These are phyloP conservation scores for Komagataella mondaviorum DNA, from an alignment of 805 yeast genomes.

Conservation along the genomic window DNA sequence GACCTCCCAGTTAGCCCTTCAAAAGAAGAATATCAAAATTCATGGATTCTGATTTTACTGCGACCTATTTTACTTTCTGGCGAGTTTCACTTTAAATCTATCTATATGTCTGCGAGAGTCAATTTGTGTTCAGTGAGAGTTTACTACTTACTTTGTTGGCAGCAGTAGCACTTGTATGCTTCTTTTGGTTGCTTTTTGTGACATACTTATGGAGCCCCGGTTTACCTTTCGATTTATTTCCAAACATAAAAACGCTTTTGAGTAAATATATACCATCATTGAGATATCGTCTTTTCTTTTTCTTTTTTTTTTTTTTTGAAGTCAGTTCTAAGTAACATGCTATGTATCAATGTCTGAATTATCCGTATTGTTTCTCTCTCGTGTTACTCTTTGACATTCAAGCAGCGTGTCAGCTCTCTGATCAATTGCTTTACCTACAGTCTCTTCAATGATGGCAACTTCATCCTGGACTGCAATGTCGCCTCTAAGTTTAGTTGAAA, in stretches of 20 bases:
- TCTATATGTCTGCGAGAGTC: not conserved
- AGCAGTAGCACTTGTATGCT: not conserved
- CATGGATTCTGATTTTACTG: slow-evolving; percentile 70
- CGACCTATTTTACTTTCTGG: not conserved
- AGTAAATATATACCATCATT: not conserved
- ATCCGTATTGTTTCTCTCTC: not conserved
- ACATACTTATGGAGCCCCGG: not conserved
- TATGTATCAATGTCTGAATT: not conserved
- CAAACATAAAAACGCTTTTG: not conserved
- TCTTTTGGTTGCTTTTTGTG: not conserved
- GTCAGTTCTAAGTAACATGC: not conserved
- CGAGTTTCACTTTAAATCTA: not conserved
- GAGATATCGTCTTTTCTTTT: not conserved
- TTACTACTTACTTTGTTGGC: not conserved
- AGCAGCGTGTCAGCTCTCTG: not conserved
- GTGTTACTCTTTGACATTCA: not conserved
- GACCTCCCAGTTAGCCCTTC: slow-evolving; percentile 73
- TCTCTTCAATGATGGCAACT: not conserved
- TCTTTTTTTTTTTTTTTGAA: no score
- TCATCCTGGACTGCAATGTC: not conserved
- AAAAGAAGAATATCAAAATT: slow-evolving; percentile 93
- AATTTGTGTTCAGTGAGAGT: not conserved
- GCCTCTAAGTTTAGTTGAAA: not conserved
- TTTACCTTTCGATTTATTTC: not conserved
- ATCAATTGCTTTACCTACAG: not conserved